Percentiles rank a stretch among this genome's conserved stretches.
Evolutionary conservation across 2,329 filamentous ascomycete species (phyloP).

Genomic region (Fusarium tupiense): DNA sequence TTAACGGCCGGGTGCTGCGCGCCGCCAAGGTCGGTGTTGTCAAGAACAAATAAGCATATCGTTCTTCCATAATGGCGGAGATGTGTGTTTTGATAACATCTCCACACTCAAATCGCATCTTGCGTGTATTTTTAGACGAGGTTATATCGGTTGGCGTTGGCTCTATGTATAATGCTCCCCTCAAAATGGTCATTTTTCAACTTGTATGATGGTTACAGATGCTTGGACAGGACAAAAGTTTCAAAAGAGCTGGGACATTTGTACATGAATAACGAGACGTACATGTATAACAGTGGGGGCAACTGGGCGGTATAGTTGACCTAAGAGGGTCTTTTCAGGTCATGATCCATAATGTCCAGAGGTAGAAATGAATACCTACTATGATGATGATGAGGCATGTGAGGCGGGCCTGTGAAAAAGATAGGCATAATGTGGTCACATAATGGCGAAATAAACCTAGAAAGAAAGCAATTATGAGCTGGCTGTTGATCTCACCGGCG

Average conservation of each 20-base stretch:
- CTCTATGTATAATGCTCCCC: slow-evolving; percentile 58
- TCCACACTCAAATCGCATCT: slow-evolving; percentile 27
- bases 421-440: neutral
- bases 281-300: slow-evolving; percentile 38
- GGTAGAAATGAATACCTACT: slow-evolving; percentile 17
- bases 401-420: neutral
- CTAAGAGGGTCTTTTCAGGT: slow-evolving; percentile 2
- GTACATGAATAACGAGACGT: slow-evolving; percentile 37
- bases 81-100: neutral
- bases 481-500: neutral
- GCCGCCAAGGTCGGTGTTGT: slow-evolving; percentile 97
- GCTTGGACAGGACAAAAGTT: slow-evolving; percentile 34
- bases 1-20: slow-evolving; percentile 89
- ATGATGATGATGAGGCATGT: slow-evolving; percentile 2
- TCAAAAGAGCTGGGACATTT: slow-evolving; percentile 34
- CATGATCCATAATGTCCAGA: neutral
- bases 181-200: slow-evolving; percentile 50
- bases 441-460: neutral
- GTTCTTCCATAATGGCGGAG: slow-evolving; percentile 14
- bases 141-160: slow-evolving; percentile 49
- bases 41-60: slow-evolving; percentile 71
- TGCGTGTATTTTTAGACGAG: slow-evolving; percentile 48
- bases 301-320: slow-evolving; percentile 4
- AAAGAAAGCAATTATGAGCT: neutral
- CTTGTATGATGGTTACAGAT: slow-evolving; percentile 34